Percentiles rank a stretch among this genome's conserved stretches.
phyloP scores from a whole-genome alignment of 208 protist genomes.

The Leishmania tarentolae region DNA sequence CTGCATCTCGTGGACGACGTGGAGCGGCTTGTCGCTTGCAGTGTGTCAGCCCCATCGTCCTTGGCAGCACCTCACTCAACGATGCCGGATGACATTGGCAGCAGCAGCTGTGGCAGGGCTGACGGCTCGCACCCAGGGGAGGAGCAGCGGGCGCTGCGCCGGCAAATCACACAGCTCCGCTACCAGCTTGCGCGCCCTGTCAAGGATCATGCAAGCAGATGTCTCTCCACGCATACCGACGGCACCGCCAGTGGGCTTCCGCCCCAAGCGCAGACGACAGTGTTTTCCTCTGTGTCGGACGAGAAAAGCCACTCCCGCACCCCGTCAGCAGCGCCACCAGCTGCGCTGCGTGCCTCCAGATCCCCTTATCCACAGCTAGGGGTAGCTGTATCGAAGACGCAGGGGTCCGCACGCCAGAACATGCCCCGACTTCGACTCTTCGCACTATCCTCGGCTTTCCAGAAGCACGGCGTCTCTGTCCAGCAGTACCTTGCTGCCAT shows the following conservation, averaged over 20 bases:
- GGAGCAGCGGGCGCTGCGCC: conserved; percentile 8
- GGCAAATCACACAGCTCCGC: conserved; percentile 12
- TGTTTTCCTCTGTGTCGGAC: no score
- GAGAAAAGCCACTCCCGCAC: background rate
- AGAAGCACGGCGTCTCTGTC: background rate
- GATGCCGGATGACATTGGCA: background rate
- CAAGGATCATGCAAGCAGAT: background rate
- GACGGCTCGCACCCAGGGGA: background rate
- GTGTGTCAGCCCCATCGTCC: background rate
- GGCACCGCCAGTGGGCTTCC: background rate
- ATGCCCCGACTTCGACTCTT: conserved; percentile 24
- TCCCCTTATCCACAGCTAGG: background rate
- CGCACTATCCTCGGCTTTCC: conserved; percentile 48
- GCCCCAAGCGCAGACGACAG: background rate
- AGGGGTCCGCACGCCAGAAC: background rate
- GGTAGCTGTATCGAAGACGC: background rate
- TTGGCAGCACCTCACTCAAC: background rate
- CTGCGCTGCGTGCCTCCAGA: background rate
- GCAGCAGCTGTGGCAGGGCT: background rate
- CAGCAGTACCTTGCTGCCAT: conserved; percentile 23
- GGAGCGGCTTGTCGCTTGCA: conserved; percentile 14
- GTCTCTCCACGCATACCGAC: background rate
- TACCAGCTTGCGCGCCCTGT: conserved; percentile 12
- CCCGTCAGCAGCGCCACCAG: background rate
- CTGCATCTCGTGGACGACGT: conserved; percentile 22